Evolutionary conservation across 2,329 filamentous ascomycete genomes (phyloP).

Genomic region (Pseudocercospora pini-densiflorae): DNA sequence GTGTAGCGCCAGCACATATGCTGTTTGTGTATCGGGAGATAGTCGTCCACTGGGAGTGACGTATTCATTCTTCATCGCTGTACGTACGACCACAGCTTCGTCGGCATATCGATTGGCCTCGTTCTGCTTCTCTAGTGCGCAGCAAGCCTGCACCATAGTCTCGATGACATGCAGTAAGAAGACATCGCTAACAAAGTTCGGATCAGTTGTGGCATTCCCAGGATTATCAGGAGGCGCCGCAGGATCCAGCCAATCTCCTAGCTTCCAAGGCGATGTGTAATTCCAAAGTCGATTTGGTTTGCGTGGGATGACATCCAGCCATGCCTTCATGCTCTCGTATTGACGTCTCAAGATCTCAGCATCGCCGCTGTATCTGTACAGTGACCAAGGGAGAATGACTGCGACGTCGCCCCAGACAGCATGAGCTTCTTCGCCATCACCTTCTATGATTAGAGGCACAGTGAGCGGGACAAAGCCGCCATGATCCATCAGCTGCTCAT

Average conservation of each 20-base stretch:
- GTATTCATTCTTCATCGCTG: constrained; percentile 38
- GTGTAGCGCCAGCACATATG: constrained; percentile 31
- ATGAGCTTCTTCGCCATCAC: constrained; percentile 27
- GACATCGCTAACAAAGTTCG: constrained; percentile 9
- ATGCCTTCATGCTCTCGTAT: constrained; percentile 43
- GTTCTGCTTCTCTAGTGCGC: neutral
- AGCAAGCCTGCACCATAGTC: constrained; percentile 1
- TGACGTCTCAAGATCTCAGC: constrained; percentile 42
- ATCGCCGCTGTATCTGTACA: constrained; percentile 44
- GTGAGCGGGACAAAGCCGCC: constrained; percentile 32
- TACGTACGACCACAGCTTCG: constrained; percentile 39
- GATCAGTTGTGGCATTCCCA: constrained; percentile 25
- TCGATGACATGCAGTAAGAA: constrained; percentile 7
- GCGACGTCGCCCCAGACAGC: constrained; percentile 48
- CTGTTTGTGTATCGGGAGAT: constrained; percentile 42
- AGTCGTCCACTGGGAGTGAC: constrained; percentile 38
- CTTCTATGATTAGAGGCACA: constrained; percentile 23
- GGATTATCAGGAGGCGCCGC: constrained; percentile 43
- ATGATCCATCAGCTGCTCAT: constrained; percentile 38
- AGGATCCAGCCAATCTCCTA: constrained; percentile 51
- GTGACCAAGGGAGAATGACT: constrained; percentile 43
- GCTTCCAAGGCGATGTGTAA: constrained; percentile 38
- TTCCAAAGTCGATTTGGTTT: constrained; percentile 44
- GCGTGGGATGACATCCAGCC: constrained; percentile 42
- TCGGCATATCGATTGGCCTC: constrained; percentile 24